phyloP scores from a whole-genome alignment of 1,139 yeast species.

The Waltiozyma sp. region DNA sequence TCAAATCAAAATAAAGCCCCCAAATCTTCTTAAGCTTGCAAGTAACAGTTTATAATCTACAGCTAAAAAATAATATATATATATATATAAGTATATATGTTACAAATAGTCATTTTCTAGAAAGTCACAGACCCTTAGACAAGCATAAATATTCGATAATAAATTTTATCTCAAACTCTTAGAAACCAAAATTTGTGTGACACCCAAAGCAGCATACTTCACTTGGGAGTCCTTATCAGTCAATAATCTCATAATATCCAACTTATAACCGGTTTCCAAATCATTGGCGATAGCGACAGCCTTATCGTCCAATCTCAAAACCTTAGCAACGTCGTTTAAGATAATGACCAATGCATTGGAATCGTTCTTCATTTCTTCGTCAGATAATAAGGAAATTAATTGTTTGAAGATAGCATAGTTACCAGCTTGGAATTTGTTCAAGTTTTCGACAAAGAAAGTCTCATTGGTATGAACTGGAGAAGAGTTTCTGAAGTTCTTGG shows the following conservation, averaged over 20 bases:
- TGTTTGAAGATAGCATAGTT: slow-evolving; percentile 63
- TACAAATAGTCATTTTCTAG: too few species aligned
- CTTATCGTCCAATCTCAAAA: slow-evolving; percentile 57
- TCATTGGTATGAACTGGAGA: slow-evolving; percentile 86
- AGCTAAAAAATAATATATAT: too few species aligned
- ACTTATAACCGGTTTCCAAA: slow-evolving; percentile 38
- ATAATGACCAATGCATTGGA: slow-evolving; percentile 21
- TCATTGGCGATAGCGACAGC: slow-evolving; percentile 36
- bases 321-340: slow-evolving; percentile 60
- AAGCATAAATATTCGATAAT: too few species aligned
- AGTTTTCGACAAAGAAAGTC: slow-evolving; percentile 85
- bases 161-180: slow-evolving; percentile 34
- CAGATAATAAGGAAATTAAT: slow-evolving; percentile 31
- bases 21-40: too few species aligned
- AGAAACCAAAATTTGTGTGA: slow-evolving; percentile 86
- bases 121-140: too few species aligned
- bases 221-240: slow-evolving; percentile 78
- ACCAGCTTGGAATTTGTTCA: slow-evolving; percentile 62
- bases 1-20: too few species aligned
- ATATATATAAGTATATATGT: too few species aligned
- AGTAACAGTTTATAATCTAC: too few species aligned
- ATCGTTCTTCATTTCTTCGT: slow-evolving; percentile 19
- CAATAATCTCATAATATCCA: slow-evolving; percentile 76
- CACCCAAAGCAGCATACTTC: slow-evolving; percentile 88
- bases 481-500: slow-evolving; percentile 80